phyloP scores from a whole-genome alignment of 352 stramenopile species.

The Thraustochytrium sp. region DNA sequence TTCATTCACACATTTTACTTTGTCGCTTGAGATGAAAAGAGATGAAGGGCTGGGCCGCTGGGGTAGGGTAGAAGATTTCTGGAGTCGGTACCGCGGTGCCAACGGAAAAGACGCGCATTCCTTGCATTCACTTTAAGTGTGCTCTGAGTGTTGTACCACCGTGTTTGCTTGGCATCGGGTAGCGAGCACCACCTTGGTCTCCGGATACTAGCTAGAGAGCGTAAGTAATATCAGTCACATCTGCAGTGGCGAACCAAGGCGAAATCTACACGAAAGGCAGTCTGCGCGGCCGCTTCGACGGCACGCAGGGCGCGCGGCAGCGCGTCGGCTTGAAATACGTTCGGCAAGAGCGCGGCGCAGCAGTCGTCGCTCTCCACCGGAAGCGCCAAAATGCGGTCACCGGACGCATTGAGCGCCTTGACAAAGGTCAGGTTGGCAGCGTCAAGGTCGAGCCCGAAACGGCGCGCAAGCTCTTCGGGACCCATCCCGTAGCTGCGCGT shows the following conservation, averaged over 20 bases:
- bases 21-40: no score
- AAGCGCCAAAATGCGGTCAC: not conserved
- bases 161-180: no score
- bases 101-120: no score
- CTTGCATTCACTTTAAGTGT: no score
- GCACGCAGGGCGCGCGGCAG: not conserved
- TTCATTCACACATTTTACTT: no score
- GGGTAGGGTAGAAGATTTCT: no score
- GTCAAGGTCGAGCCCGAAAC: constrained; percentile 16
- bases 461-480: not conserved
- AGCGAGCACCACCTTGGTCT: no score
- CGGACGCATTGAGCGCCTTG: constrained; percentile 11
- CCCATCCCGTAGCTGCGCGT: not conserved
- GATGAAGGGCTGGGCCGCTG: no score
- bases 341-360: not conserved
- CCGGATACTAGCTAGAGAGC: no score
- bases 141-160: no score
- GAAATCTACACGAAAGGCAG: not conserved
- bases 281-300: not conserved
- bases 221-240: constrained; percentile 13
- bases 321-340: not conserved
- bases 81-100: no score
- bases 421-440: constrained; percentile 8
- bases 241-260: not conserved
- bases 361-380: not conserved